phyloP scores from a whole-genome alignment of 148 eudicot genomes.

The Bassia scoparia region DNA sequence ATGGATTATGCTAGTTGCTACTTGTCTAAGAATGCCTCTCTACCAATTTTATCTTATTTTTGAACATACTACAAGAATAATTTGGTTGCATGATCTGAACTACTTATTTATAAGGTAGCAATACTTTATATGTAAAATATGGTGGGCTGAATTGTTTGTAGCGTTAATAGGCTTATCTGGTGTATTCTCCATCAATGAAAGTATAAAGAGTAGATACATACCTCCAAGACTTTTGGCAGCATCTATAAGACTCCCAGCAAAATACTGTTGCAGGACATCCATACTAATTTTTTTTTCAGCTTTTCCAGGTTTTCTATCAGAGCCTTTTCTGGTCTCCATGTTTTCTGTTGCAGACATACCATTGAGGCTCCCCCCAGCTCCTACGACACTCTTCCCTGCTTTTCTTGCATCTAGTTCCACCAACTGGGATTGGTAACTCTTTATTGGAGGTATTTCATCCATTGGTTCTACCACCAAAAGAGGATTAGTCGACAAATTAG shows the following conservation, averaged over 20 bases:
- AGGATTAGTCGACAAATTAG: conserved; percentile 31
- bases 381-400: conserved; percentile 24
- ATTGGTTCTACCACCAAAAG: conserved; percentile 21
- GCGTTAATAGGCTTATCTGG: too few species aligned
- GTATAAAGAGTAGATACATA: conserved; percentile 27
- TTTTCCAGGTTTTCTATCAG: conserved; percentile 83
- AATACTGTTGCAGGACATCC: conserved; percentile 81
- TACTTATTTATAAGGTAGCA: too few species aligned
- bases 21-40: too few species aligned
- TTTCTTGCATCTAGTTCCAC: conserved; percentile 32
- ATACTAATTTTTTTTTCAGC: conserved; percentile 87
- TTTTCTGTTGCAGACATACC: conserved; percentile 30
- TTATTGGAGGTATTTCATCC: conserved; percentile 29
- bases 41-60: too few species aligned
- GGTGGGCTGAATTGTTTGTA: too few species aligned
- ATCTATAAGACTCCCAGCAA: conserved; percentile 85
- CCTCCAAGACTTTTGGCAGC: conserved; percentile 92
- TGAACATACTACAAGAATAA: too few species aligned
- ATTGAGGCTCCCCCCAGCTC: conserved; percentile 27
- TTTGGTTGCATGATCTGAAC: too few species aligned
- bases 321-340: conserved; percentile 42
- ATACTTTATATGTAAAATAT: too few species aligned
- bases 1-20: too few species aligned
- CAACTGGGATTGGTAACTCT: conserved; percentile 29
- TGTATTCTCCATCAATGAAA: too few species aligned